Evolutionary conservation across 768 basidiomycete species (phyloP).

Genomic region (Punctularia strigosozonata): DNA sequence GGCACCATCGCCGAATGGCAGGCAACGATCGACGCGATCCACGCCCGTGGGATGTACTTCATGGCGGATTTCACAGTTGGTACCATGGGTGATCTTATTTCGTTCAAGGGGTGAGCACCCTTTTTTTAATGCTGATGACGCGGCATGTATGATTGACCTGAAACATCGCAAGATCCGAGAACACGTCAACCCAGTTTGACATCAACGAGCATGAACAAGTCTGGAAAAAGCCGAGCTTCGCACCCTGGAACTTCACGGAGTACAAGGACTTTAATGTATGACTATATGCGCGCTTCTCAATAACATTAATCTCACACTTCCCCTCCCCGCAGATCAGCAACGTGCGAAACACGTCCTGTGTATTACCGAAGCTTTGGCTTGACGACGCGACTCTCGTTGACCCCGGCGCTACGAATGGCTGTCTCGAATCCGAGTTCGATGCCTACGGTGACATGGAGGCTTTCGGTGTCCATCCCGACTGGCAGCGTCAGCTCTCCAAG

Average conservation of each 20-base stretch:
- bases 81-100: slow-evolving; percentile 82
- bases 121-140: slow-evolving; percentile 1
- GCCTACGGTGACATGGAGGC: slow-evolving; percentile 97
- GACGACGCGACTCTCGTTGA: slow-evolving; percentile 57
- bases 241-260: slow-evolving; percentile 78
- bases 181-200: slow-evolving; percentile 69
- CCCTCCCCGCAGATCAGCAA: slow-evolving; percentile 42
- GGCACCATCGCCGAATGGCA: slow-evolving; percentile 78
- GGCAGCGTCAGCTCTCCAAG: slow-evolving; percentile 89
- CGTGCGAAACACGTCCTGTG: slow-evolving; percentile 60
- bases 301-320: slow-evolving; percentile 2
- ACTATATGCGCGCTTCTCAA: slow-evolving; percentile 5
- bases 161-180: slow-evolving; percentile 45
- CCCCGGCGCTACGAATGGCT: slow-evolving; percentile 51
- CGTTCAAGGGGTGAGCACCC: slow-evolving; percentile 60
- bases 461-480: slow-evolving; percentile 91
- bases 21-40: slow-evolving; percentile 60
- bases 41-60: slow-evolving; percentile 78
- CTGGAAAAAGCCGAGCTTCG: slow-evolving; percentile 67
- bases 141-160: no score
- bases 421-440: slow-evolving; percentile 78
- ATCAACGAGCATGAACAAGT: slow-evolving; percentile 59
- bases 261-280: slow-evolving; percentile 74
- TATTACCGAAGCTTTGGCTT: slow-evolving; percentile 69
- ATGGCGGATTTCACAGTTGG: slow-evolving; percentile 93